Evolutionary conservation across 805 yeast genomes (phyloP), one percentile per base, ranked within the genome.

Genomic region (Pichia gijzeniarum): DNA sequence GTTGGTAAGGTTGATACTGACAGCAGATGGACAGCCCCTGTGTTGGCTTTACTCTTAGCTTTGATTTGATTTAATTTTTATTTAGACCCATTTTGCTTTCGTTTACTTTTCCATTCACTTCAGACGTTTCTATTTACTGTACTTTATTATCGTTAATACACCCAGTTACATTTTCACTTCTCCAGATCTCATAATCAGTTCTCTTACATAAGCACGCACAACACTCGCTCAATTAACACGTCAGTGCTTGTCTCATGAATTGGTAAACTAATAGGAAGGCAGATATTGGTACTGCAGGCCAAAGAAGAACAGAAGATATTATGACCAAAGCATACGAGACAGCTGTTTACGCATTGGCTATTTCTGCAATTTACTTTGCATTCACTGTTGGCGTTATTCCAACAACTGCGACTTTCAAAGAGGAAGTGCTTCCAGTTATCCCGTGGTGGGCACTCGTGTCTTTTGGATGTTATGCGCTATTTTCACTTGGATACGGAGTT

Each of bases 291-390:
- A 35, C 3, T 18, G 13, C 1, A 35, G 21, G 19, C 8, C 17
- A 32, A 4, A 32, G 19, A 5, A 32, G 8, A 14, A 32, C 18
- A 18, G 36, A 18, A 14, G n/a, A 30, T 9, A 27, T 21, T 8
- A 82, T 82, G 89, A 79, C 87, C 31, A 80, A 77, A 60, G 85
- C 85, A 45, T 73, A 81, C 19, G 84, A 82, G 56, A 69, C 86
- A 8, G 68, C 67, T 22, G 61, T 73, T 48, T 63, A 74, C 5
- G 51, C 72, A 25, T 70, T 72, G 49, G 66, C 74, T 19, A 55
- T 70, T n/a, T 59, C 73, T 5, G 73, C 82, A 2, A 58, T 79
- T 7, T 82, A 82, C 64, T 65, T 73, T 54, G 72, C 79, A 3
- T 66, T 81, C 22, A 62, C 61, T 48, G 53, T 68, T 16, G 80